A percentile compares a stretch with the other conserved stretches of the same genome.
Evolutionary conservation across 1,284 basidiomycete genomes (phyloP).

Genomic region (Tilletiopsis washingtonensis): DNA sequence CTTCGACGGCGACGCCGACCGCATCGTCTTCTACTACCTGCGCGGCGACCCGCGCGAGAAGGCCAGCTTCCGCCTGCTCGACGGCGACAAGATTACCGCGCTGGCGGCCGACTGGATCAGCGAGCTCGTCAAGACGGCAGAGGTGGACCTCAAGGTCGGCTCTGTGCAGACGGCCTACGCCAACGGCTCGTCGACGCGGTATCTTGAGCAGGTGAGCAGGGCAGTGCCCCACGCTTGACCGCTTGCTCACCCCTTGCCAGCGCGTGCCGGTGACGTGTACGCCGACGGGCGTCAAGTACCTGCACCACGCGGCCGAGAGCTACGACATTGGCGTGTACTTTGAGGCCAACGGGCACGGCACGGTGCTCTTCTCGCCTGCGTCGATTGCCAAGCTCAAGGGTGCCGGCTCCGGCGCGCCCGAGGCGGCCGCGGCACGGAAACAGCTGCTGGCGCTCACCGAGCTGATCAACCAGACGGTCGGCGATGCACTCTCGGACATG

Average conservation of each 20-base stretch:
- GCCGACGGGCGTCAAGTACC: constrained; percentile 92
- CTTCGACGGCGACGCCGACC: constrained; percentile 94
- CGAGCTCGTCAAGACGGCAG: constrained; percentile 62
- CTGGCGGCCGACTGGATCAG: constrained; percentile 88
- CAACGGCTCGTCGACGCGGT: constrained; percentile 93
- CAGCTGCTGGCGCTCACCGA: constrained; percentile 57
- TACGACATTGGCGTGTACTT: constrained; percentile 97
- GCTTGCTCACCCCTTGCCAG: constrained; percentile 48
- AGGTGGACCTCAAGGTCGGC: constrained; percentile 37
- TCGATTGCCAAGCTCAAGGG: constrained; percentile 49
- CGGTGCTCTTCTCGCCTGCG: constrained; percentile 74
- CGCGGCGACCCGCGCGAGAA: constrained; percentile 56
- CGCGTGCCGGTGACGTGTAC: constrained; percentile 90
- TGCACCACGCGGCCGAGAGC: constrained; percentile 91
- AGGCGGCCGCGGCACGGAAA: constrained; percentile 58
- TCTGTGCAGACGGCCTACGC: constrained; percentile 99
- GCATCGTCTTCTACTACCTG: constrained; percentile 84
- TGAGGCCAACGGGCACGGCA: constrained; percentile 98
- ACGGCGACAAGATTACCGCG: constrained; percentile 96
- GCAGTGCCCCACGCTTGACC: not conserved
- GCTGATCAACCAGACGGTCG: constrained; percentile 96
- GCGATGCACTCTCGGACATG: constrained; percentile 93
- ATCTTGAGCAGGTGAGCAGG: constrained; percentile 52
- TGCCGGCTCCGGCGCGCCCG: constrained; percentile 63
- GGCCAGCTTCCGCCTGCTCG: constrained; percentile 75